phyloP scores from a whole-genome alignment of 177 flowering plant species.

The Vitis hybrid region DNA sequence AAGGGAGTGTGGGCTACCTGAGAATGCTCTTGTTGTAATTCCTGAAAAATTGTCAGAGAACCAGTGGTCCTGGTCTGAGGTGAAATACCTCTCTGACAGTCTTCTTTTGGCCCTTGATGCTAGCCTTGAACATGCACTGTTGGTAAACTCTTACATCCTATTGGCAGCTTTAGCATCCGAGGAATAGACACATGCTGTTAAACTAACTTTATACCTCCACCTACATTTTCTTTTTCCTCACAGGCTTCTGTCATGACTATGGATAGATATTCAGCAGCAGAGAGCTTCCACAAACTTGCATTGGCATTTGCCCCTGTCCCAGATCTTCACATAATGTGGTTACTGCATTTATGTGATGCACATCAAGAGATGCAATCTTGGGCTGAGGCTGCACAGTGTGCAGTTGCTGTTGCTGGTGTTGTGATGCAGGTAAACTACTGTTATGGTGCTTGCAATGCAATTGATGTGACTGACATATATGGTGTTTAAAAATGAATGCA shows the following conservation, averaged over 20 bases:
- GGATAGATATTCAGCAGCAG: slow-evolving; percentile 97
- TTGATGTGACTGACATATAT: too few species aligned
- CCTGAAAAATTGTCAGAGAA: slow-evolving; percentile 59
- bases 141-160: slow-evolving; percentile 44
- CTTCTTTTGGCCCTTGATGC: slow-evolving; percentile 95
- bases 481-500: too few species aligned
- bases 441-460: not conserved
- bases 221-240: slow-evolving; percentile 5
- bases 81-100: slow-evolving; percentile 71
- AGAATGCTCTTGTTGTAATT: slow-evolving; percentile 50
- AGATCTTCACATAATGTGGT: slow-evolving; percentile 99
- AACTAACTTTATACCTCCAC: not conserved
- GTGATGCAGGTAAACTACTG: slow-evolving; percentile 78
- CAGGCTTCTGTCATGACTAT: slow-evolving; percentile 79
- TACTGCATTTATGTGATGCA: slow-evolving; percentile 95
- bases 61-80: slow-evolving; percentile 91
- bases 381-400: slow-evolving; percentile 99
- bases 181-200: not conserved
- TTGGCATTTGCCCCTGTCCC: slow-evolving; percentile 99
- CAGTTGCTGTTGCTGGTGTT: slow-evolving; percentile 99
- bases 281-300: slow-evolving; percentile 89
- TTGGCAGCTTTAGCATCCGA: not conserved
- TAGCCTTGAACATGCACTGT: slow-evolving; percentile 88
- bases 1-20: slow-evolving; percentile 74
- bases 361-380: slow-evolving; percentile 99